A percentile compares a stretch with the other conserved stretches of the same genome.
Conservation (phyloP, 116 monocot genomes). For the Iris pallida region DNA sequence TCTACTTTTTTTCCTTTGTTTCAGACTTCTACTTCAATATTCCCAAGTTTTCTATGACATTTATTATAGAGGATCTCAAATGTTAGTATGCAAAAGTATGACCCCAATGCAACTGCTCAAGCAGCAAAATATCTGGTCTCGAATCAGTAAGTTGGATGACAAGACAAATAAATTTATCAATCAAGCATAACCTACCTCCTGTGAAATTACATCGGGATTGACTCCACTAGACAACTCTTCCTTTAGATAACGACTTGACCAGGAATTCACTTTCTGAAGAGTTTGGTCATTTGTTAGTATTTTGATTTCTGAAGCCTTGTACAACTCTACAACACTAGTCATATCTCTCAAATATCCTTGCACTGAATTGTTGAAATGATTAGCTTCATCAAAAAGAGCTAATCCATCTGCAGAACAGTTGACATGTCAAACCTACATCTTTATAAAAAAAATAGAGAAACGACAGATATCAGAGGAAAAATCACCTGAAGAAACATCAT, state of each 20-base stretch:
- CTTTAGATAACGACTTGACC: conserved; percentile 42
- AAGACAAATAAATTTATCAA: too few species aligned
- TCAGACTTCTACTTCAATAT: too few species aligned
- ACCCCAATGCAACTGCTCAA: too few species aligned
- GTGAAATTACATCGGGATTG: conserved; percentile 9
- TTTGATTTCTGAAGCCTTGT: conserved; percentile 68
- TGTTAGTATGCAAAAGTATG: too few species aligned
- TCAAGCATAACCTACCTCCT: conserved; percentile 34
- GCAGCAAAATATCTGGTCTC: too few species aligned
- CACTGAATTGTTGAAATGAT: conserved; percentile 30
- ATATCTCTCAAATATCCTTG: conserved; percentile 45
- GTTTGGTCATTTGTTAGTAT: conserved; percentile 37
- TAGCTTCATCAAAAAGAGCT: conserved; percentile 31
- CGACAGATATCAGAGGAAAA: not conserved
- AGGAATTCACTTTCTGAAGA: conserved; percentile 54
- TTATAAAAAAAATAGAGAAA: not conserved
- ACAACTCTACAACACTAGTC: conserved; percentile 56
- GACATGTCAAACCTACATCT: not conserved
- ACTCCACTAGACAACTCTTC: conserved; percentile 12
- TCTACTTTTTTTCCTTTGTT: too few species aligned
- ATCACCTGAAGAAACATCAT: conserved; percentile 48
- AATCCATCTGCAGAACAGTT: conserved; percentile 36
- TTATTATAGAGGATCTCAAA: too few species aligned
- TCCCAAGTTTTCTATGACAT: too few species aligned
- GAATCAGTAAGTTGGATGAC: too few species aligned